Conservation (phyloP, 345 rosid genomes). For the Nephelium lappaceum region DNA sequence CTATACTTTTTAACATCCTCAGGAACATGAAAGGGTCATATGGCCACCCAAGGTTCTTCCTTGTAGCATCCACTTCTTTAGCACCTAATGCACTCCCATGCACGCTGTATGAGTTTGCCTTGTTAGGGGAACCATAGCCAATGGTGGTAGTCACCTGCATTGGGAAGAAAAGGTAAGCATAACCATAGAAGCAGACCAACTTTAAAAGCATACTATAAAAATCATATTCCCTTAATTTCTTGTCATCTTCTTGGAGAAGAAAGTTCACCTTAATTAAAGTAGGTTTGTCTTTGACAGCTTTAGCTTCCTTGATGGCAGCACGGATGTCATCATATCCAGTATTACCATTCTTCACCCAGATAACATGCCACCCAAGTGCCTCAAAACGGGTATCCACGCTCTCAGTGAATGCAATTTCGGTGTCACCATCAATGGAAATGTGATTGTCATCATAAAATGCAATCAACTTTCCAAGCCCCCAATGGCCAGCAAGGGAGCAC, state of each 20-base stretch:
- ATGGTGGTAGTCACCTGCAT: conserved; percentile 85
- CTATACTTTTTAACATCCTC: conserved; percentile 81
- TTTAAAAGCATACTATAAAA: neutral
- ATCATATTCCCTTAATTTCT: too few relatives aligned
- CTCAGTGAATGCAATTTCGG: conserved; percentile 97
- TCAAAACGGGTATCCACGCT: conserved; percentile 77
- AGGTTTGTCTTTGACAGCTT: conserved; percentile 91
- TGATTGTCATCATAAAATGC: conserved; percentile 99
- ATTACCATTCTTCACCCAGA: conserved; percentile 99
- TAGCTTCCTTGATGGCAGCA: conserved; percentile 97
- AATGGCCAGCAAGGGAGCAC: conserved; percentile 91
- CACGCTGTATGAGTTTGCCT: conserved; percentile 89
- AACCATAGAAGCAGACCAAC: neutral
- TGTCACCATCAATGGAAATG: conserved; percentile 97
- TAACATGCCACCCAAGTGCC: conserved; percentile 99
- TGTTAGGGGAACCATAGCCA: conserved; percentile 98
- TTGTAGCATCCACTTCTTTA: conserved; percentile 99
- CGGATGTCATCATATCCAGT: conserved; percentile 96
- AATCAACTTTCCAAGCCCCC: conserved; percentile 97
- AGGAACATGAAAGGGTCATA: conserved; percentile 90
- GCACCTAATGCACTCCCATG: conserved; percentile 96
- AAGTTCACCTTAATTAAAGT: conserved; percentile 71
- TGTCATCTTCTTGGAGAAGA: neutral
- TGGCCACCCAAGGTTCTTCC: conserved; percentile 96
- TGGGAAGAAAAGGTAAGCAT: neutral